Evolutionary conservation across 1,139 yeast species (phyloP), one percentile per base, ranked within the genome.

Genomic region (Saccharomycopsis hybrid): DNA sequence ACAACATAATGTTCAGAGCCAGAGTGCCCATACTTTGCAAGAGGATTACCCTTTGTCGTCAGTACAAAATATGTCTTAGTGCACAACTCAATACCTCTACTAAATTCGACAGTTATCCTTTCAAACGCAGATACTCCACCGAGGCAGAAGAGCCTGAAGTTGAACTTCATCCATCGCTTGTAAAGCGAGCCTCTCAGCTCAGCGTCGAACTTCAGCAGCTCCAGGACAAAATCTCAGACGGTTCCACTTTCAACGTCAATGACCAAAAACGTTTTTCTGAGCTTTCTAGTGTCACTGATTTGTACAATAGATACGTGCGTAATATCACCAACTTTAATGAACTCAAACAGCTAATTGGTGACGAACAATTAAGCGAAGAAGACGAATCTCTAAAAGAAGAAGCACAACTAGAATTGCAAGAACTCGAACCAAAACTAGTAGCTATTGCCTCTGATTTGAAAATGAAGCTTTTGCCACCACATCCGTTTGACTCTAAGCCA

Each of bases 401-500:
- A 27, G 74, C 74, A 0, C 58, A 62, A 40, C 44, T 47, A 29
- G 77, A 72, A 49, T 43, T 71, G 1, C 55, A 56, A 1, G 55
- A 59, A 3, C 49, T 66, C 2, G 41, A 60, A 8, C 71, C 71
- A 3, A 54, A 56, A 3, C 59, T 70, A 8, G 55, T 56, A 2
- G 60, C 63, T 4, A 61, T 73, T 1, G 68, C 77, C 0, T 63
- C 66, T 1, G 68, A 71, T 40, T 69, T 92, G 24, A 78, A 82
- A 55, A 59, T 71, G 1, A 73, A 76, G 50, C 68, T 92, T 9
- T 69, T 89, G 35, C 97, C 97, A 1, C 78, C 86, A 2, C 82
- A 85, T 56, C 81, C 82, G 45, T 86, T 85, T 62, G 76, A 84
- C 2, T 95, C 86, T 50, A 80, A 78, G 54, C 81, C 95, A 1